Evolutionary conservation across 2,329 filamentous ascomycete genomes (phyloP), one percentile per base, ranked within the genome.

Genomic region (Aspergillus fumigatiaffinis): DNA sequence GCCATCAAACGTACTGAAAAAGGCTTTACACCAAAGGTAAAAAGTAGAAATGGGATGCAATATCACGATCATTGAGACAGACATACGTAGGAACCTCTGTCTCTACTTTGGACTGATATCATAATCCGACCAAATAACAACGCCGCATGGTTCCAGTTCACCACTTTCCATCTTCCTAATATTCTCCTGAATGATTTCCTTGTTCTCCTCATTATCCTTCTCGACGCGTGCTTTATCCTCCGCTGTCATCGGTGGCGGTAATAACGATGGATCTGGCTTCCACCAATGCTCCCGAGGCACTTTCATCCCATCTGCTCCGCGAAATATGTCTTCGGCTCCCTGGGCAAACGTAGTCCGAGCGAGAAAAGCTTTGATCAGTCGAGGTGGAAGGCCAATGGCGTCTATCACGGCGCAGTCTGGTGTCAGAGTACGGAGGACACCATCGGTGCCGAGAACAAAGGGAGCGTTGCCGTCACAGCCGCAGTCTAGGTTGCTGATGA

Each of bases 221-320:
- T 49, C 41, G 21, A 9, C 26, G 28, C 6, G 9, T n/a, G 32
- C 55, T 26, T 54, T 54, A 20, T 42, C 48, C 50, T 57, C 55
- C 26, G 7, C 51, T 26, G 51, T 51, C 50, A 44, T 4, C 4
- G 50, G 52, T 8, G 32, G 50, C 10, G 55, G 58, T 38, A 60
- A 41, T 47, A 60, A 49, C 1, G 23, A 44, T 52, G 49, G 20
- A 49, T 60, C 44, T 46, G 58, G 58, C n/a, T 56, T 48, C 32
- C 49, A 60, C 58, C 58, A 57, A 46, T 57, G 32, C 42, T 55
- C 58, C 44, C 47, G 50, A 29, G 58, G 52, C n/a, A 58, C 55
- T 4, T 21, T 28, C 1, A 55, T 58, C 38, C 58, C 58, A 55
- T 58, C 52, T 2, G 52, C 52, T 21, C 50, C 46, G 25, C 52